These are phyloP conservation scores for Plenodomus biglobosus DNA, from an alignment of 2,329 filamentous ascomycete species.

Conservation along the genomic window DNA sequence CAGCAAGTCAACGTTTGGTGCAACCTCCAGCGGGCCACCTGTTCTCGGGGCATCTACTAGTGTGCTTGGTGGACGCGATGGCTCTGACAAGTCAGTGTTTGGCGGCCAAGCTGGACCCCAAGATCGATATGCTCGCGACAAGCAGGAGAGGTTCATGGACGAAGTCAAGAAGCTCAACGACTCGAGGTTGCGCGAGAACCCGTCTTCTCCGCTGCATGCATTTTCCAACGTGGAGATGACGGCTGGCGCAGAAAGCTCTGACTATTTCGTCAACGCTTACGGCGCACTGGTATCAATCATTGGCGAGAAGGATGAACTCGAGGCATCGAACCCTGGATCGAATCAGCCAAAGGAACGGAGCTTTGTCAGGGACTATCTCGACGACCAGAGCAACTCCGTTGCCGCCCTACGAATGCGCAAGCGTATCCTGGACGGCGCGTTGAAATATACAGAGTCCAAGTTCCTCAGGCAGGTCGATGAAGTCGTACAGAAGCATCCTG, in stretches of 20 bases:
- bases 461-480: slow-evolving; percentile 78
- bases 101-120: slow-evolving; percentile 59
- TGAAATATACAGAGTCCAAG: slow-evolving; percentile 74
- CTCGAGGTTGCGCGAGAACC: slow-evolving; percentile 64
- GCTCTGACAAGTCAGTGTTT: slow-evolving; percentile 58
- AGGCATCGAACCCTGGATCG: slow-evolving; percentile 57
- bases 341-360: slow-evolving; percentile 72
- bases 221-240: slow-evolving; percentile 73
- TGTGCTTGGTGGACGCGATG: slow-evolving; percentile 61
- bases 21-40: slow-evolving; percentile 70
- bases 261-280: slow-evolving; percentile 80
- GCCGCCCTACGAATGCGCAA: slow-evolving; percentile 70
- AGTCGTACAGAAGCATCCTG: slow-evolving; percentile 77
- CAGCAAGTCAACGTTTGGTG: slow-evolving; percentile 56
- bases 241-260: slow-evolving; percentile 69
- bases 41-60: slow-evolving; percentile 78
- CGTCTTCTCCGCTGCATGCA: slow-evolving; percentile 74
- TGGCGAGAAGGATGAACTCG: slow-evolving; percentile 62
- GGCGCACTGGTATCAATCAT: slow-evolving; percentile 77
- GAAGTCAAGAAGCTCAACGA: slow-evolving; percentile 79
- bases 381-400: slow-evolving; percentile 67
- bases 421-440: slow-evolving; percentile 77
- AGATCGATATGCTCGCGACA: slow-evolving; percentile 77
- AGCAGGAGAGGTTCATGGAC: slow-evolving; percentile 77
- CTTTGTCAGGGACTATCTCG: slow-evolving; percentile 75